phyloP scores from a whole-genome alignment of 2,329 filamentous ascomycete genomes.

The Arthroderma sp. region DNA sequence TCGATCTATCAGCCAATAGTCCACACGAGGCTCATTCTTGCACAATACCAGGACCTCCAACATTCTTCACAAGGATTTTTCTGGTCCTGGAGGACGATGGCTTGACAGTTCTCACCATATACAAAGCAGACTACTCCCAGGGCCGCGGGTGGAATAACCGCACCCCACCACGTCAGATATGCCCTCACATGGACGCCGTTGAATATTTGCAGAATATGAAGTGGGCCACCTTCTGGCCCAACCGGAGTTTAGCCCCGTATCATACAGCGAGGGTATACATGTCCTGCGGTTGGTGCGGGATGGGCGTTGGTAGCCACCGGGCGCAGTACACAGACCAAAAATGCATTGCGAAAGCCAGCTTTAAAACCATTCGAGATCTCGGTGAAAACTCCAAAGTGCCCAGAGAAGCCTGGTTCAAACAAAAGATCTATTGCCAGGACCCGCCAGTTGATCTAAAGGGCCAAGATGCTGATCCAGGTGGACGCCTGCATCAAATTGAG shows the following conservation, averaged over 20 bases:
- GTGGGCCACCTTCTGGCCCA: not conserved
- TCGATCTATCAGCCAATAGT: not conserved
- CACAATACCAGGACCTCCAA: not conserved
- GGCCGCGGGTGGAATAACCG: not conserved
- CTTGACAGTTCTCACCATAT: not conserved
- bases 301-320: not conserved
- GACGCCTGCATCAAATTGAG: not conserved
- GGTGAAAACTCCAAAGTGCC: not conserved
- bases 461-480: not conserved
- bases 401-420: not conserved
- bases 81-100: not conserved
- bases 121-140: not conserved
- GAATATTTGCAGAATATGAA: not conserved
- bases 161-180: not conserved
- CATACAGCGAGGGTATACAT: not conserved
- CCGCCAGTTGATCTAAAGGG: not conserved
- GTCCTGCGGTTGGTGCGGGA: not conserved
- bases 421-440: not conserved
- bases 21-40: not conserved
- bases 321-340: not conserved
- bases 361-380: not conserved
- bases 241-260: not conserved
- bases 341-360: not conserved
- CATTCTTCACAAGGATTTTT: not conserved
- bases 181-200: not conserved